phyloP scores from a whole-genome alignment of 768 basidiomycete species.

The Leccinum obscurum region DNA sequence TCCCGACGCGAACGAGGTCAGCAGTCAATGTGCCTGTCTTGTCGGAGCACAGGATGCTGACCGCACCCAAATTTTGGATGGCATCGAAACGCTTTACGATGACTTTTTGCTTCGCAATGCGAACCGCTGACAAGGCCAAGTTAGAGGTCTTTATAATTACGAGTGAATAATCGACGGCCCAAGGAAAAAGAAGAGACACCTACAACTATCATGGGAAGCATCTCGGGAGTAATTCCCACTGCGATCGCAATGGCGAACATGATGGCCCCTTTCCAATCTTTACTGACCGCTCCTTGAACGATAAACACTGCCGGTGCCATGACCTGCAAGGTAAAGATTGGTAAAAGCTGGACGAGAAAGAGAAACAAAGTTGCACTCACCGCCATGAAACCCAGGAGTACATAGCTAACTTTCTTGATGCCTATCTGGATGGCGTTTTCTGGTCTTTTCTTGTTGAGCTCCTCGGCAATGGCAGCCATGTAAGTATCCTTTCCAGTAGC shows the following conservation, averaged over 20 bases:
- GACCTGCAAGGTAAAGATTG: slow-evolving; percentile 15
- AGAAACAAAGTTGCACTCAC: slow-evolving; percentile 14
- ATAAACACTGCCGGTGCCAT: slow-evolving; percentile 34
- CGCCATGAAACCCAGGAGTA: slow-evolving; percentile 32
- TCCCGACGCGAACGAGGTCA: slow-evolving; percentile 38
- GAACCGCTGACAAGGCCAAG: slow-evolving; percentile 55
- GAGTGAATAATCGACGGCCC: background rate
- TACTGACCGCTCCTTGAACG: slow-evolving; percentile 33
- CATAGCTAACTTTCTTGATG: slow-evolving; percentile 36
- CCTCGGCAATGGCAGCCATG: slow-evolving; percentile 36
- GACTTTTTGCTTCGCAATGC: slow-evolving; percentile 57
- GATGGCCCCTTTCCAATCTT: slow-evolving; percentile 32
- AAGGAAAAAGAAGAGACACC: slow-evolving; percentile 1
- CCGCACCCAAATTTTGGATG: slow-evolving; percentile 60
- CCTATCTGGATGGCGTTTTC: slow-evolving; percentile 35
- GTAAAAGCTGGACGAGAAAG: background rate
- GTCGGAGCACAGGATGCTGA: slow-evolving; percentile 57
- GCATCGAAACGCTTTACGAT: slow-evolving; percentile 65
- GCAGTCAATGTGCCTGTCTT: slow-evolving; percentile 63
- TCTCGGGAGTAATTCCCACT: slow-evolving; percentile 34
- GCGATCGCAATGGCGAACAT: slow-evolving; percentile 34
- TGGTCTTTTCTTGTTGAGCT: slow-evolving; percentile 33
- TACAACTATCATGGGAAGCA: slow-evolving; percentile 37
- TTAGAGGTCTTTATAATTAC: slow-evolving; percentile 56
- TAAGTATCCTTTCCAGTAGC: slow-evolving; percentile 36